Evolutionary conservation across 257 asterid genomes (phyloP).

Genomic region (Orobanche coerulescens): DNA sequence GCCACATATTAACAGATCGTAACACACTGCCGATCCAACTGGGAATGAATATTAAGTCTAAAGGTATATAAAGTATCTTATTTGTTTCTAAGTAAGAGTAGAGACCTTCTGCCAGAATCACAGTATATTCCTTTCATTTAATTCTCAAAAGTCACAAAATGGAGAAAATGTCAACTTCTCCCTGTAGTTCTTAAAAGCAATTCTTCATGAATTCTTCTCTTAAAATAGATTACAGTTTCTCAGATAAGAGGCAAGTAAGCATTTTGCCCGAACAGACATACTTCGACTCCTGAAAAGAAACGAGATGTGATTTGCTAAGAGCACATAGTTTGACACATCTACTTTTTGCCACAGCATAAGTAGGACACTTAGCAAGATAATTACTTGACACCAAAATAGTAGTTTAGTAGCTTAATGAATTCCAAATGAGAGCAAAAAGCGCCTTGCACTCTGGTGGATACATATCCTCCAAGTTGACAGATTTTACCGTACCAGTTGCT

Average conservation of each 20-base stretch:
- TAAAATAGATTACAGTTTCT: not conserved
- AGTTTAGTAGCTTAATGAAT: not conserved
- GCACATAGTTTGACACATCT: not conserved
- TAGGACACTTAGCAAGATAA: constrained; percentile 1
- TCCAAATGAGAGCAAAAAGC: not conserved
- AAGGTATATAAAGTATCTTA: not conserved
- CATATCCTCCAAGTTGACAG: constrained; percentile 12
- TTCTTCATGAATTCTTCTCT: constrained; percentile 7
- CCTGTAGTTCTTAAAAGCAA: constrained; percentile 9
- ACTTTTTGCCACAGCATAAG: not conserved
- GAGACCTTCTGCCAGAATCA: not conserved
- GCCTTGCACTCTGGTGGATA: constrained; percentile 4
- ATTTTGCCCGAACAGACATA: constrained; percentile 2
- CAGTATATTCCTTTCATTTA: not conserved
- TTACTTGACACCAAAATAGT: constrained; percentile 10
- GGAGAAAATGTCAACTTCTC: not conserved
- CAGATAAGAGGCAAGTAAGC: not conserved
- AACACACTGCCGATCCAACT: constrained; percentile 8
- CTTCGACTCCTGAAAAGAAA: constrained; percentile 11
- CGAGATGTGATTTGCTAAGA: constrained; percentile 9
- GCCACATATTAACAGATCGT: not conserved
- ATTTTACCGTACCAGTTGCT: not conserved
- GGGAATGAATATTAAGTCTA: not conserved
- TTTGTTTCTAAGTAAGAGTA: not conserved
- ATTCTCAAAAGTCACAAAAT: constrained; percentile 3